phyloP scores from a whole-genome alignment of 2,329 filamentous ascomycete species.

The Colletotrichum tabaci region DNA sequence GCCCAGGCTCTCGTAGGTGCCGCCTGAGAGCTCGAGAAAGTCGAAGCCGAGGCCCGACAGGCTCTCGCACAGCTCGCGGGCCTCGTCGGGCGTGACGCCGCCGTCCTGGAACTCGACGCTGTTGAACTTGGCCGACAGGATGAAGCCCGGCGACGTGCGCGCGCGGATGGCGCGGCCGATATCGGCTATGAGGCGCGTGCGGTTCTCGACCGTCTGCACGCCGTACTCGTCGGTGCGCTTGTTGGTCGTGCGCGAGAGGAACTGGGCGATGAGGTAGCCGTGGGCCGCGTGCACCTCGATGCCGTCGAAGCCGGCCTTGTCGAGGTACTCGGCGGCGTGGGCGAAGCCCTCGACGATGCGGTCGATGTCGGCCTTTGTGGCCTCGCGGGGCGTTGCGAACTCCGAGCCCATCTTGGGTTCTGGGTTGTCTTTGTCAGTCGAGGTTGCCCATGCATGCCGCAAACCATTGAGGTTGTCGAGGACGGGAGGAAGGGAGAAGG shows the following conservation, averaged over 20 bases:
- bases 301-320: constrained; percentile 73
- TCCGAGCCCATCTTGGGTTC: constrained; percentile 46
- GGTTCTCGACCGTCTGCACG: constrained; percentile 58
- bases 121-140: constrained; percentile 72
- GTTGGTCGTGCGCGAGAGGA: constrained; percentile 65
- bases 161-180: constrained; percentile 54
- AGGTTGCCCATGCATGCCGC: not conserved
- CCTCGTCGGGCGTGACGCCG: constrained; percentile 67
- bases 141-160: constrained; percentile 51
- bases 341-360: constrained; percentile 73
- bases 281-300: constrained; percentile 68
- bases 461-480: not conserved
- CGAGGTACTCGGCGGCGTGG: constrained; percentile 72
- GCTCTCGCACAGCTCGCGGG: constrained; percentile 60
- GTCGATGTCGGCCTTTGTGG: constrained; percentile 68
- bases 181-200: constrained; percentile 61
- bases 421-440: not conserved
- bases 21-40: constrained; percentile 73
- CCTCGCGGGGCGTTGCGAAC: constrained; percentile 66
- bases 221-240: constrained; percentile 67
- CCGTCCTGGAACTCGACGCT: constrained; percentile 69
- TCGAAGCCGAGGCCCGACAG: constrained; percentile 66
- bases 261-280: constrained; percentile 69
- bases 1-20: constrained; percentile 70
- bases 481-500: too few relatives aligned